Evolutionary conservation across 2,329 filamentous ascomycete species (phyloP), one percentile per base, ranked within the genome.

Genomic region (Aschersonia sp.): DNA sequence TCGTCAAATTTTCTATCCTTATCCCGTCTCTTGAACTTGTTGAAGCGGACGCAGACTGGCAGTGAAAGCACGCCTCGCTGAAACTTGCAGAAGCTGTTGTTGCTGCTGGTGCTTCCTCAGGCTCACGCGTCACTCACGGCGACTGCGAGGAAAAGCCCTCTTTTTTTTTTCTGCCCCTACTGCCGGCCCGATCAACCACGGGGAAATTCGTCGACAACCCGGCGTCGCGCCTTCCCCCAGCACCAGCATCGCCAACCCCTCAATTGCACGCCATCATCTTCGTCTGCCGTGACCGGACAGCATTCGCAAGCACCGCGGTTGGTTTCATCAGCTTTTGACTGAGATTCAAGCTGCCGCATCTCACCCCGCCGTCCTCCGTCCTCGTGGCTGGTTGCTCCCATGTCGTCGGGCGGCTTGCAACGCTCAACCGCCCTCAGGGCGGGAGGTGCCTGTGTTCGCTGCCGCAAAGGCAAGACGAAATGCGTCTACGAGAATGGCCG

Each of bases 381-480:
- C 14, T 35, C 45, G 22, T 40, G 31, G 32, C 43, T 43, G 43
- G 43, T 41, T 37, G 41, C 43, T 30, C 22, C 29, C 57, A 74
- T 74, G 71, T 66, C 70, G 45, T 64, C 71, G 49, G 67, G 60
- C 56, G 62, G 59, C 56, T 61, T 72, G 53, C 70, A 74, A 57
- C 72, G 75, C 63, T 72, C 72, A 56, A 79, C 75, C 54, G 76
- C 75, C 61, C 72, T 78, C 48, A 69, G 75, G 58, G 75, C 75
- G 60, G 75, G 75, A 58, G 75, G 75, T 56, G 76, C 76, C 56
- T 79, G 76, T 54, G 76, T 79, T 54, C 74, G 76, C 62, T 79
- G 76, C 62, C 74, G 76, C 60, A 79, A 79, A 59, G 76, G 76
- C 64, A 79, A 79, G 63, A 79, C 76, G 46, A 79, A 78, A 57